phyloP scores from a whole-genome alignment of 371 early-diverging fungal genomes.

The Mortierella sp. region DNA sequence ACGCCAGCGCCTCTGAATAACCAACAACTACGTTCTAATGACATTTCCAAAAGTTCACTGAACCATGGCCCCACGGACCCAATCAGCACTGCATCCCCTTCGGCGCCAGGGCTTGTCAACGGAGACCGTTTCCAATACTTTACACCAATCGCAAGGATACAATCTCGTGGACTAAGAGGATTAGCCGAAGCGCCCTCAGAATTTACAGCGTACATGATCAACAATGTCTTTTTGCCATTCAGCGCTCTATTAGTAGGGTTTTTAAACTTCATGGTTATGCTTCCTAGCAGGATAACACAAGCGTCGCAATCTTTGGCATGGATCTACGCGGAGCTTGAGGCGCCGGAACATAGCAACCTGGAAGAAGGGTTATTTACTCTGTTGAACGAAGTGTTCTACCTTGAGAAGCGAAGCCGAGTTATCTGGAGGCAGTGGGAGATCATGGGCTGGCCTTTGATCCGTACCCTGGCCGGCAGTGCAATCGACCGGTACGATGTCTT shows the following conservation, averaged over 20 bases:
- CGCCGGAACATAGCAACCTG: conserved; percentile 36
- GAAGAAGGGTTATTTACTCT: conserved; percentile 29
- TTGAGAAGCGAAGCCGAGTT: conserved; percentile 48
- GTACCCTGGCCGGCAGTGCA: conserved; percentile 34
- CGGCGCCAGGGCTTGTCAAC: too few species aligned
- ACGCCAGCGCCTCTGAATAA: too few species aligned
- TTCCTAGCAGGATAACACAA: conserved; percentile 25
- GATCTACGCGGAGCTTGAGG: conserved; percentile 51
- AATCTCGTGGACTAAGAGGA: too few species aligned
- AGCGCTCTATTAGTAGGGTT: conserved; percentile 22
- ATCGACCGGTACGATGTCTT: conserved; percentile 34
- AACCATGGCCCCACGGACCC: too few species aligned
- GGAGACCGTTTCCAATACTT: too few species aligned
- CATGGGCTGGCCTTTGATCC: conserved; percentile 49
- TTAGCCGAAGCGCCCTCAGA: conserved; percentile 20
- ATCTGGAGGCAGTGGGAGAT: conserved; percentile 52
- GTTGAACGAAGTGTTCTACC: conserved; percentile 40
- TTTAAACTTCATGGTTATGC: conserved; percentile 21
- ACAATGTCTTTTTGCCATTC: conserved; percentile 30
- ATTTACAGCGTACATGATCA: conserved; percentile 33
- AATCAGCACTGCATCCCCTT: too few species aligned
- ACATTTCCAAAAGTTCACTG: too few species aligned
- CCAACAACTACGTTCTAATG: too few species aligned
- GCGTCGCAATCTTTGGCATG: conserved; percentile 32
- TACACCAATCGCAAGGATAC: too few species aligned